phyloP scores from a whole-genome alignment of 2,329 filamentous ascomycete genomes.

The Monosporascus sp. region DNA sequence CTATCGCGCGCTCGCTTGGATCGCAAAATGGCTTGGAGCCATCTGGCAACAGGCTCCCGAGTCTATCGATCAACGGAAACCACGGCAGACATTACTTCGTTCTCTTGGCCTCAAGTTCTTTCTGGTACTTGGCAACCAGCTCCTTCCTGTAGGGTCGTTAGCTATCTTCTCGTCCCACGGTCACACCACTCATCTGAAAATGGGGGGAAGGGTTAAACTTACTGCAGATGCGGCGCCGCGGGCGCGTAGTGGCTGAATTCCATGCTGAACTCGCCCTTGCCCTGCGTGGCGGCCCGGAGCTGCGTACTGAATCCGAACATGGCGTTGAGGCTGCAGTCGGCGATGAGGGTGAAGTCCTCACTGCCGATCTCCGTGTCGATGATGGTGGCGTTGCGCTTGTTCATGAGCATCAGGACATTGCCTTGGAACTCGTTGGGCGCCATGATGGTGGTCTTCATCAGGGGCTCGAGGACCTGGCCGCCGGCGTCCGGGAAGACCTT shows the following conservation, averaged over 20 bases:
- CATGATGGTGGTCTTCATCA: conserved; percentile 98
- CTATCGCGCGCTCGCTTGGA: no score
- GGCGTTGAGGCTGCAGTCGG: conserved; percentile 88
- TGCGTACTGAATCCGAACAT: conserved; percentile 98
- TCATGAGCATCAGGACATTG: conserved; percentile 87
- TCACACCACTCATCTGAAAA: no score
- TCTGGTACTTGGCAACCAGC: conserved; percentile 52
- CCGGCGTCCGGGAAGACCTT: conserved; percentile 81
- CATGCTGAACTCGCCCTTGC: conserved; percentile 98
- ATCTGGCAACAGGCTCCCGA: not conserved
- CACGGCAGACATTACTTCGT: conserved; percentile 37
- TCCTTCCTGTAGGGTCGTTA: conserved; percentile 44
- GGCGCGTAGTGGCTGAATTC: conserved; percentile 95
- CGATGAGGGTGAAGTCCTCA: conserved; percentile 89
- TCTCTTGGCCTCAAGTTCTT: conserved; percentile 53
- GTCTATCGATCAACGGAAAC: not conserved
- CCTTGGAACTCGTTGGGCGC: conserved; percentile 97
- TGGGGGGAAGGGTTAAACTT: conserved; percentile 36
- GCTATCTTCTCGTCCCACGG: conserved; percentile 6
- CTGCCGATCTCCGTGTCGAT: conserved; percentile 90
- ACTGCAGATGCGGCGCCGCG: conserved; percentile 84
- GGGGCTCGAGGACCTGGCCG: conserved; percentile 82
- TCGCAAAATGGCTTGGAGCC: not conserved
- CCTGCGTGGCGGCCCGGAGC: conserved; percentile 87
- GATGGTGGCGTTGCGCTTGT: conserved; percentile 94